A percentile compares a stretch with the other conserved stretches of the same genome.
Evolutionary conservation across 805 yeast genomes (phyloP).

Genomic region (Wickerhamiella galacta): DNA sequence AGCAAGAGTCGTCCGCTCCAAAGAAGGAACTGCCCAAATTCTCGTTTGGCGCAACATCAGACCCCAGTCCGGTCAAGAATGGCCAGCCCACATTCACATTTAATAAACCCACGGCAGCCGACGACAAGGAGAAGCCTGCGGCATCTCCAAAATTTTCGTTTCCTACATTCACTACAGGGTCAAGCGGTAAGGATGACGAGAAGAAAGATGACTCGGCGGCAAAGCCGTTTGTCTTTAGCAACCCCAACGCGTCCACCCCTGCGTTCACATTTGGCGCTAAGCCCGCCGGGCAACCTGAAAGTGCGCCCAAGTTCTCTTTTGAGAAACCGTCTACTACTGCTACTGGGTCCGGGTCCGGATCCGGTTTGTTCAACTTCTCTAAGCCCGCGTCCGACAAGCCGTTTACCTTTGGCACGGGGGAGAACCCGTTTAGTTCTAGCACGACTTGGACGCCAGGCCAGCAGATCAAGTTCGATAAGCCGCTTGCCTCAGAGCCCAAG

Average conservation of each 20-base stretch:
- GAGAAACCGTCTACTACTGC: slow-evolving; percentile 8
- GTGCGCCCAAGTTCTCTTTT: slow-evolving; percentile 12
- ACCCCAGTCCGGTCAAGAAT: too few species aligned
- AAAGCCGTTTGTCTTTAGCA: neutral
- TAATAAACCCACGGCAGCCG: slow-evolving; percentile 1
- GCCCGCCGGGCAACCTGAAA: slow-evolving; percentile 3
- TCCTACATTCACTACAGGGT: slow-evolving; percentile 1
- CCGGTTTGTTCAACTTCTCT: slow-evolving; percentile 5
- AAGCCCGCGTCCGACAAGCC: slow-evolving; percentile 2
- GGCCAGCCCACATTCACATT: neutral
- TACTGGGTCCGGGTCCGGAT: slow-evolving; percentile 11
- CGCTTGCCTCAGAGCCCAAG: slow-evolving; percentile 18
- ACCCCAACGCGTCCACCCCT: neutral
- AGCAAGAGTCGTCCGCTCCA: neutral
- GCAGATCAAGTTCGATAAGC: slow-evolving; percentile 6
- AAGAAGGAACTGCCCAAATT: slow-evolving; percentile 4
- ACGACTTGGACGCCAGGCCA: slow-evolving; percentile 12
- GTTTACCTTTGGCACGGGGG: slow-evolving; percentile 8
- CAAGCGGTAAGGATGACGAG: slow-evolving; percentile 2
- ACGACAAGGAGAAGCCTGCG: neutral
- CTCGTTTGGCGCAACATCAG: slow-evolving; percentile 1
- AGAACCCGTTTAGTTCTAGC: neutral
- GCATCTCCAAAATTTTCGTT: slow-evolving; percentile 1
- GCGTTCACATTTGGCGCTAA: slow-evolving; percentile 3
- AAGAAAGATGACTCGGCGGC: slow-evolving; percentile 13